A percentile compares a stretch with the other conserved stretches of the same genome.
These are phyloP conservation scores for Simmondsia chinensis DNA, from an alignment of 148 eudicot genomes.

Conservation along the genomic window DNA sequence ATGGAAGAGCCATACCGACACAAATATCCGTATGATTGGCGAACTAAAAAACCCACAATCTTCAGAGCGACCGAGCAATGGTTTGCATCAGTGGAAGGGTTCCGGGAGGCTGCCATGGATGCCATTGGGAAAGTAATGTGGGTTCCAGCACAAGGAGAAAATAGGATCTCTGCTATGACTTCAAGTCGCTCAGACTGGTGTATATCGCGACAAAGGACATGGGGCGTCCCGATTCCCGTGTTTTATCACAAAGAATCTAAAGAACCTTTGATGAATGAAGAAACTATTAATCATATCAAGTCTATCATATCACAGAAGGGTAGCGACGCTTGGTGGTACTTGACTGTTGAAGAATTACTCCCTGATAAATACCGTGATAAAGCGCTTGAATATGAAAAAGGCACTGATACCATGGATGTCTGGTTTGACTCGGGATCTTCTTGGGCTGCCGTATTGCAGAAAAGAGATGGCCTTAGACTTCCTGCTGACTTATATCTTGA, in stretches of 20 bases:
- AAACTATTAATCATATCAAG: constrained; percentile 75
- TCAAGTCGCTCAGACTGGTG: constrained; percentile 99
- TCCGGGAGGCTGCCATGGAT: constrained; percentile 70
- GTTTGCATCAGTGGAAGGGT: constrained; percentile 99
- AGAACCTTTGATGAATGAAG: constrained; percentile 85
- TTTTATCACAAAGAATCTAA: constrained; percentile 84
- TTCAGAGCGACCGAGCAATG: constrained; percentile 98
- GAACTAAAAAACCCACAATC: constrained; percentile 95
- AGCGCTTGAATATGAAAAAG: constrained; percentile 75
- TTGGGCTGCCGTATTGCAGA: constrained; percentile 92
- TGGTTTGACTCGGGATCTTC: constrained; percentile 99
- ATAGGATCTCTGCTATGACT: constrained; percentile 82
- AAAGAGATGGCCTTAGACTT: constrained; percentile 52
- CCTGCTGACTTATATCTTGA: constrained; percentile 97
- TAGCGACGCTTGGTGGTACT: constrained; percentile 99
- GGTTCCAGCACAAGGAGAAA: constrained; percentile 92
- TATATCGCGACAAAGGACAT: constrained; percentile 93
- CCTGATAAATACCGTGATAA: constrained; percentile 65
- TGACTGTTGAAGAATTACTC: constrained; percentile 80
- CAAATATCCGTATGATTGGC: constrained; percentile 99
- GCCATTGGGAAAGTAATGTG: constrained; percentile 74
- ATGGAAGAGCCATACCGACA: constrained; percentile 89
- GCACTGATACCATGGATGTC: constrained; percentile 98
- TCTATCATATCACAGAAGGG: constrained; percentile 74
- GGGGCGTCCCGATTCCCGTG: constrained; percentile 99